phyloP scores from a whole-genome alignment of 345 rosid genomes.

The Triadica sebifera region DNA sequence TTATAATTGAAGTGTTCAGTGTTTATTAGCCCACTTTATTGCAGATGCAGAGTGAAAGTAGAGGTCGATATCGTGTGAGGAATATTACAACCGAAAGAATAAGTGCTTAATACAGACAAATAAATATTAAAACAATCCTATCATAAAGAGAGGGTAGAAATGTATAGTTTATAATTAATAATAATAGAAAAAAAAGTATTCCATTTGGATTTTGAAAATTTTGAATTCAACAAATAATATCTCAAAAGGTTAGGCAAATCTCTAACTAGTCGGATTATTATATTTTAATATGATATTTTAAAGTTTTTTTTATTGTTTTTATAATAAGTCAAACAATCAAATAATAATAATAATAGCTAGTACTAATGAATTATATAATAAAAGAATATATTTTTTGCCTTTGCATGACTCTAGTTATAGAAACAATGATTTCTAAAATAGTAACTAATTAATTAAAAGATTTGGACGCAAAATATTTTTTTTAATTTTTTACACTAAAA shows the following conservation, averaged over 20 bases:
- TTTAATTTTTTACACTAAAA: no score
- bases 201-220: conserved; percentile 10
- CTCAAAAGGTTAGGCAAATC: conserved; percentile 36
- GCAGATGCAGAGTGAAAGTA: conserved; percentile 10
- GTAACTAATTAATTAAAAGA: no score
- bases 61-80: conserved; percentile 11
- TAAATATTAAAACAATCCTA: not conserved
- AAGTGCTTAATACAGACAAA: conserved; percentile 19
- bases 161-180: not conserved
- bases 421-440: no score
- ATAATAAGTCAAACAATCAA: no score
- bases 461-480: no score
- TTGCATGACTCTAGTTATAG: no score
- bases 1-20: conserved; percentile 16
- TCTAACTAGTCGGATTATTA: conserved; percentile 24
- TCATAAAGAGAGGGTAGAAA: not conserved
- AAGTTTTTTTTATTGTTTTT: no score
- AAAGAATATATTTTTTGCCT: no score
- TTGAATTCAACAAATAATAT: conserved; percentile 28
- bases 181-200: conserved; percentile 1
- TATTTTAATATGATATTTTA: no score
- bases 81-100: conserved; percentile 31
- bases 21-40: conserved; percentile 29
- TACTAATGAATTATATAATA: no score
- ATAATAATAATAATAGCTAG: no score